Evolutionary conservation across 495 filamentous ascomycete species (phyloP), one percentile per base, ranked within the genome.

Genomic region (Penicillium diatomitis): DNA sequence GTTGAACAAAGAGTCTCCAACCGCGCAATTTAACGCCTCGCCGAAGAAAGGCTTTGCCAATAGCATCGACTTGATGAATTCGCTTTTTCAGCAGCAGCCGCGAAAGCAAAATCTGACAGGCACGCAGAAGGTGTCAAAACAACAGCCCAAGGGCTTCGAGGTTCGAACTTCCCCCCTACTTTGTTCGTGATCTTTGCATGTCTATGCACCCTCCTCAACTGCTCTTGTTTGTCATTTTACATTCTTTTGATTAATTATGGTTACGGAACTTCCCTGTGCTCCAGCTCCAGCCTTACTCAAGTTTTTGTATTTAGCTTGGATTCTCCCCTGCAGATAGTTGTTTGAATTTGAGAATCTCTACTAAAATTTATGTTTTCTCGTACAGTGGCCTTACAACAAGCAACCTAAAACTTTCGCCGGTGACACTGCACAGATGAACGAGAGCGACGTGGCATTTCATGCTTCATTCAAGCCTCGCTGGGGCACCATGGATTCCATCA

Each of bases 11-110:
- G 56, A 49, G 29, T 68, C 67, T 32, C 63, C 68, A 34, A 68
- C 64, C 35, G 57, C 47, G 38, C 54, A 58, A 44, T 49, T 56
- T 28, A 49, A 56, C 29, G 60, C 51, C 45, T 54, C 60, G 8
- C 75, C 76, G 41, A 71, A 75, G 44, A 76, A 77, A 43, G 78
- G 77, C 0, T 88, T 95, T 60, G 70, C 79, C 4, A 90, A 81
- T 20, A 87, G 81, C 56, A 90, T 95, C 61, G 89, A 95, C 68
- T 60, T 96, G 65, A 94, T 95, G 89, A 85, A 94, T 57, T 94
- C 88, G 40, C 62, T 96, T 41, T 95, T 90, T 63, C 78, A 83
- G 55, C 79, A 82, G 49, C 57, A 67, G 44, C 62, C 65, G 11
- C 58, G 60, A 47, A 68, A 65, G 58, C 64, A 65, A 38, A 52